Evolutionary conservation across 2,329 filamentous ascomycete species (phyloP).

Genomic region (Trichoderma sp.): DNA sequence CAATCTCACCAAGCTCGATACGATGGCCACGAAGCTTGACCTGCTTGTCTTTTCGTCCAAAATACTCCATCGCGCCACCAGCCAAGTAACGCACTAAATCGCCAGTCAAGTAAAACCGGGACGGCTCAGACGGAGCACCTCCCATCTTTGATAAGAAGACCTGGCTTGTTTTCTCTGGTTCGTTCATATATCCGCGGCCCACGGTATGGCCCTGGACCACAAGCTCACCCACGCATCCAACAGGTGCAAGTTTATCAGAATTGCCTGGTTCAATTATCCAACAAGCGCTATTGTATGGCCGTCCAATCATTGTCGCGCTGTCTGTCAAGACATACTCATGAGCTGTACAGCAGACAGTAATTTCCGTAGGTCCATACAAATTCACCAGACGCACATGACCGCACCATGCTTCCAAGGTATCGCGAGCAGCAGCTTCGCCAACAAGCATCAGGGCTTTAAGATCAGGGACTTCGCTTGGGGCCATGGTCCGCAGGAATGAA

Average conservation of each 20-base stretch:
- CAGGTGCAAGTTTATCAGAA: slow-evolving; percentile 28
- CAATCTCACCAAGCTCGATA: slow-evolving; percentile 48
- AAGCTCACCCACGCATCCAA: slow-evolving; percentile 34
- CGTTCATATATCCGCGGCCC: slow-evolving; percentile 53
- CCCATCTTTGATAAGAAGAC: slow-evolving; percentile 33
- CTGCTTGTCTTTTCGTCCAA: slow-evolving; percentile 59
- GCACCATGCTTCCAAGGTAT: slow-evolving; percentile 25
- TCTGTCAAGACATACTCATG: neutral
- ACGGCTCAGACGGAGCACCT: slow-evolving; percentile 29
- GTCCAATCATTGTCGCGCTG: slow-evolving; percentile 21
- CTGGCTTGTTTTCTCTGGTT: slow-evolving; percentile 37
- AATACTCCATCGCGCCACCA: slow-evolving; percentile 45
- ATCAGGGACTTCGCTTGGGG: slow-evolving; percentile 24
- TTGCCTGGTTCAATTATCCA: slow-evolving; percentile 34
- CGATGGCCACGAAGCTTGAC: slow-evolving; percentile 61
- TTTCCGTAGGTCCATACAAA: slow-evolving; percentile 31
- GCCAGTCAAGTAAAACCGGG: slow-evolving; percentile 48
- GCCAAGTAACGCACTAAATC: slow-evolving; percentile 48
- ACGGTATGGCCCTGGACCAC: slow-evolving; percentile 41
- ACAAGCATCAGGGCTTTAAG: slow-evolving; percentile 27
- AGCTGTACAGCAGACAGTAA: slow-evolving; percentile 8
- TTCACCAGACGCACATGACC: slow-evolving; percentile 31
- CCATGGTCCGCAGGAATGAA: slow-evolving; percentile 29
- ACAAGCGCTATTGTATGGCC: slow-evolving; percentile 21
- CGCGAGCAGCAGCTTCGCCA: slow-evolving; percentile 27